phyloP scores from a whole-genome alignment of 306 rosid genomes.

The Cicer arietinum region DNA sequence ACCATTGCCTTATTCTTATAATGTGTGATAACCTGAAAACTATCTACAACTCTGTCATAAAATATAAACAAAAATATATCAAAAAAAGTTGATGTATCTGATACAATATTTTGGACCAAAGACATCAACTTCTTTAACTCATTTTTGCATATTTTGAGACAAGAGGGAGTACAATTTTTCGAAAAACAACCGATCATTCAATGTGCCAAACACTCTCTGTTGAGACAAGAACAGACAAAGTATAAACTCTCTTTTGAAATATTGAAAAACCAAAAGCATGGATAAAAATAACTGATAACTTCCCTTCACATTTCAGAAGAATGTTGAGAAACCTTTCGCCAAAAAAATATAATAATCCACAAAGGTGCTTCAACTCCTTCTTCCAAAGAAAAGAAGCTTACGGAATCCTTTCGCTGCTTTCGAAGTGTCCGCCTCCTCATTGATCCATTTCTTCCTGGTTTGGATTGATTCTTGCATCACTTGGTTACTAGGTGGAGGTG shows the following conservation, averaged over 20 bases:
- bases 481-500: slow-evolving; percentile 70
- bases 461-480: slow-evolving; percentile 53
- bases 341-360: slow-evolving; percentile 41
- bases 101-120: too few species aligned
- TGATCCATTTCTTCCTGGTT: slow-evolving; percentile 94
- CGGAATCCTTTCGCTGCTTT: slow-evolving; percentile 84
- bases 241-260: slow-evolving; percentile 33
- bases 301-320: slow-evolving; percentile 42
- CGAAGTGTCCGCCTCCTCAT: slow-evolving; percentile 77
- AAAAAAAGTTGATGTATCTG: too few species aligned
- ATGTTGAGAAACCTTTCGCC: slow-evolving; percentile 39
- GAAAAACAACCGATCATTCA: slow-evolving; percentile 45
- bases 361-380: slow-evolving; percentile 59
- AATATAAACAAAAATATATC: too few species aligned
- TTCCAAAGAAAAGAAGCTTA: slow-evolving; percentile 92
- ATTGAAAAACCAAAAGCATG: slow-evolving; percentile 40
- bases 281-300: slow-evolving; percentile 22
- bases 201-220: slow-evolving; percentile 38
- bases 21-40: slow-evolving; percentile 42
- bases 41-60: slow-evolving; percentile 11
- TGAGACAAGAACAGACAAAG: slow-evolving; percentile 31
- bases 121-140: too few species aligned
- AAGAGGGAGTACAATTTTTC: too few species aligned
- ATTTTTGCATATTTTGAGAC: too few species aligned
- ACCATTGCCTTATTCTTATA: slow-evolving; percentile 47